Evolutionary conservation across 306 rosid genomes (phyloP).

Genomic region (Nissolia schottii): DNA sequence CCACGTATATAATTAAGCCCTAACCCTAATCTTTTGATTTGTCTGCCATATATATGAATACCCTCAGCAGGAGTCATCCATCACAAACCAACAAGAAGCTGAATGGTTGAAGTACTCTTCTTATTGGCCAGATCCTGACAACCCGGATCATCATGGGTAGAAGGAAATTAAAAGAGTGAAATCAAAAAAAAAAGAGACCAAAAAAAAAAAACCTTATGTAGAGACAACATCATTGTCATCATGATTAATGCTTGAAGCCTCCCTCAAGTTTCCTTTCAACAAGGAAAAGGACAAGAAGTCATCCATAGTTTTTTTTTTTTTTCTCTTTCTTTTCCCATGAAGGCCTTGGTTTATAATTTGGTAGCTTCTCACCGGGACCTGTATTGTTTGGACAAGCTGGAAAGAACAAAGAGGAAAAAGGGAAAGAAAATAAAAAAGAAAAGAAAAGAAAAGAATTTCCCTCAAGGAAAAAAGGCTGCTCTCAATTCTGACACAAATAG

Average conservation of each 20-base stretch:
- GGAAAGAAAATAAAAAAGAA: slow-evolving; percentile 25
- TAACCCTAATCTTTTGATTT: slow-evolving; percentile 25
- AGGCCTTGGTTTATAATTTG: slow-evolving; percentile 23
- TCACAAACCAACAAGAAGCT: slow-evolving; percentile 70
- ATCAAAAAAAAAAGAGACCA: not conserved
- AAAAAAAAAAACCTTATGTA: slow-evolving; percentile 19
- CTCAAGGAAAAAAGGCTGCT: slow-evolving; percentile 49
- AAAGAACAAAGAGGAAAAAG: slow-evolving; percentile 33
- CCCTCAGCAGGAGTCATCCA: slow-evolving; percentile 61
- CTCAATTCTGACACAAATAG: slow-evolving; percentile 40
- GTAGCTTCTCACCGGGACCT: slow-evolving; percentile 42
- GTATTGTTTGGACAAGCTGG: slow-evolving; percentile 41
- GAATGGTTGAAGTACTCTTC: slow-evolving; percentile 94
- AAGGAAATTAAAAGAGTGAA: slow-evolving; percentile 16
- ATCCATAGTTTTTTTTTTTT: slow-evolving; percentile 22
- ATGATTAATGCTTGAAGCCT: slow-evolving; percentile 47
- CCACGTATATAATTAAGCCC: slow-evolving; percentile 26
- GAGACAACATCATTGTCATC: slow-evolving; percentile 51
- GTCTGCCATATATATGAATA: no score
- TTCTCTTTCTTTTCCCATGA: slow-evolving; percentile 34
- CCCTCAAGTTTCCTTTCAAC: slow-evolving; percentile 45
- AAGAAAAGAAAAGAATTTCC: not conserved
- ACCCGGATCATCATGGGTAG: slow-evolving; percentile 78
- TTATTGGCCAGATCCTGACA: slow-evolving; percentile 91
- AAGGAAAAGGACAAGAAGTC: slow-evolving; percentile 22